Percentiles rank a stretch among this genome's conserved stretches.
phyloP scores from a whole-genome alignment of 345 rosid genomes.

The Sisymbrium altissimum region DNA sequence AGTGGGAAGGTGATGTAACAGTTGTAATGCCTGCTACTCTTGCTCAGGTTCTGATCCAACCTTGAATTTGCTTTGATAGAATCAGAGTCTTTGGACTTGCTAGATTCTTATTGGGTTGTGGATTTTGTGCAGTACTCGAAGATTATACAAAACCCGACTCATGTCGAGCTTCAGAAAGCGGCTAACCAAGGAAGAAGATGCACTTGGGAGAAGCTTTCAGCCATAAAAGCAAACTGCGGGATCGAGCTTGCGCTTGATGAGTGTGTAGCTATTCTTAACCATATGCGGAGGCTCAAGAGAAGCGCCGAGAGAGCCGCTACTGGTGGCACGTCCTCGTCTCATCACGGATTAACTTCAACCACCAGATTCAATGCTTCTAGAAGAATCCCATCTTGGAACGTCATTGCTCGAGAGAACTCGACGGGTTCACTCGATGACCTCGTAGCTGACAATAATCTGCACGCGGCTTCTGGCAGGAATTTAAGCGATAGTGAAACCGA shows the following conservation, averaged over 20 bases:
- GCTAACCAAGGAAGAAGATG: conserved; percentile 95
- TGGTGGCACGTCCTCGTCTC: conserved; percentile 65
- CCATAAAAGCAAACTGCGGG: conserved; percentile 92
- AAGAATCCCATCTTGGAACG: conserved; percentile 97
- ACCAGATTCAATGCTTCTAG: conserved; percentile 71
- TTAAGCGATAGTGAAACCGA: conserved; percentile 80
- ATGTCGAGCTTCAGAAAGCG: conserved; percentile 75
- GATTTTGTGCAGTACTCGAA: conserved; percentile 55
- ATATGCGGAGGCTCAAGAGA: conserved; percentile 90
- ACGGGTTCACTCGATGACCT: conserved; percentile 89
- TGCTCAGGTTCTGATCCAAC: conserved; percentile 64
- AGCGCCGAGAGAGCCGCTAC: conserved; percentile 92
- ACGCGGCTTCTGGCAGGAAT: conserved; percentile 46
- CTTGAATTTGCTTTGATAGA: neutral
- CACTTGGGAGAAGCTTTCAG: conserved; percentile 99
- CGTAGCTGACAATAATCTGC: conserved; percentile 35
- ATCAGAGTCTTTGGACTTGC: neutral
- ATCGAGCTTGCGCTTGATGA: conserved; percentile 98
- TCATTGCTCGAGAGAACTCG: conserved; percentile 92
- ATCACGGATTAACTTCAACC: conserved; percentile 55
- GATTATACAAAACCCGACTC: conserved; percentile 81
- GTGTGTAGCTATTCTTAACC: conserved; percentile 90
- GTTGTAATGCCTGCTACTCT: conserved; percentile 97
- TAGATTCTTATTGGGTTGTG: conserved; percentile 17
- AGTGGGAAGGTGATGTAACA: conserved; percentile 99